These are phyloP conservation scores for Dactylonectria estremocensis DNA, from an alignment of 2,329 filamentous ascomycete species.

Conservation along the genomic window DNA sequence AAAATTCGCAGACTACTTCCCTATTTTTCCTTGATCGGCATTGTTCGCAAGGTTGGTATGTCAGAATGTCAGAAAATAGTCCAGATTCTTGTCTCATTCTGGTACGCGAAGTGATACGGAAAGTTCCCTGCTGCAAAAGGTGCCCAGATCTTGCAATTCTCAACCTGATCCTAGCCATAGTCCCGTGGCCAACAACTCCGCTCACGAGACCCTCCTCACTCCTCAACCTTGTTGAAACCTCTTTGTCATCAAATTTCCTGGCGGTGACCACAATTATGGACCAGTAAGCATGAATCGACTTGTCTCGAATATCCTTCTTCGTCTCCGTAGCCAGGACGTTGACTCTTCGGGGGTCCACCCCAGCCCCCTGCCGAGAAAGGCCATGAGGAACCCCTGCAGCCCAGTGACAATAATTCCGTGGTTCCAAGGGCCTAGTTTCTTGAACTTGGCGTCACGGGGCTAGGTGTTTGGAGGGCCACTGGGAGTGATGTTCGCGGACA, in stretches of 20 bases:
- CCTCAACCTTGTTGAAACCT: not conserved
- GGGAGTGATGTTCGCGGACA: conserved; percentile 15
- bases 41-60: too few species aligned
- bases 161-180: not conserved
- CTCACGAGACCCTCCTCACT: not conserved
- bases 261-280: conserved; percentile 27
- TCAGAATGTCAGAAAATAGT: too few species aligned
- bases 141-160: too few species aligned
- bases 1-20: too few species aligned
- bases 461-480: conserved; percentile 29
- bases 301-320: conserved; percentile 14
- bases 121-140: too few species aligned
- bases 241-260: conserved; percentile 3
- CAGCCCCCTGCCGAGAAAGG: conserved; percentile 16
- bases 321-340: conserved; percentile 19
- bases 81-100: too few species aligned
- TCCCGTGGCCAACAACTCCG: not conserved
- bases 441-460: conserved; percentile 21
- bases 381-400: conserved; percentile 23
- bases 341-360: conserved; percentile 23
- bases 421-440: conserved; percentile 23
- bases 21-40: too few species aligned
- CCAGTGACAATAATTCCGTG: conserved; percentile 18
- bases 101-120: too few species aligned
- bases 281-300: conserved; percentile 29